phyloP scores from a whole-genome alignment of 192 early-diverging fungal genomes.

The Powellomyces hirtus region DNA sequence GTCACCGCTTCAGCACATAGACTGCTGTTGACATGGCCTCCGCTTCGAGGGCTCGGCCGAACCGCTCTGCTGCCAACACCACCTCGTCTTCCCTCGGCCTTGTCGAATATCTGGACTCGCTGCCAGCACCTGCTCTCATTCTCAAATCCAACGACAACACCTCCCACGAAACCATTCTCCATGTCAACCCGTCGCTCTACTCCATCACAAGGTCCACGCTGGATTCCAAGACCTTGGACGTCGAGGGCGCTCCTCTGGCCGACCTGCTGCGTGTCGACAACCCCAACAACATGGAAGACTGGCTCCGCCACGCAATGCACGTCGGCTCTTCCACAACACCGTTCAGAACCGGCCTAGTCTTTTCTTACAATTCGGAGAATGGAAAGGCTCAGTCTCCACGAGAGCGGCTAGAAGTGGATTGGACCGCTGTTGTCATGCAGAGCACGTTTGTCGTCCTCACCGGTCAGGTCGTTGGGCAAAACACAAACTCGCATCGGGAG shows the following conservation, averaged over 20 bases:
- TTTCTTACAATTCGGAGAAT: too few relatives aligned
- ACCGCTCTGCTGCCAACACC: too few relatives aligned
- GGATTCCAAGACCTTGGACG: not conserved
- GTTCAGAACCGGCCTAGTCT: not conserved
- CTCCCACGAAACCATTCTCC: not conserved
- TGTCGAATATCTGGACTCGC: not conserved
- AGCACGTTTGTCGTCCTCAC: not conserved
- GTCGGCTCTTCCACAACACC: not conserved
- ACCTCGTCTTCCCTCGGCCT: slow-evolving; percentile 3
- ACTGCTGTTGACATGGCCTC: too few relatives aligned
- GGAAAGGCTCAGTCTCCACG: not conserved
- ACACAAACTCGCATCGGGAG: too few relatives aligned
- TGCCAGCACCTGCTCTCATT: slow-evolving; percentile 5
- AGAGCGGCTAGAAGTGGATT: not conserved
- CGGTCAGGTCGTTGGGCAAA: not conserved
- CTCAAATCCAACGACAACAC: not conserved
- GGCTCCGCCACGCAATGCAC: not conserved
- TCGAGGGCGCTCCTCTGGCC: slow-evolving; percentile 3
- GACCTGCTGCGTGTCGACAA: slow-evolving; percentile 11
- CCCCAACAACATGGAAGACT: slow-evolving; percentile 7
- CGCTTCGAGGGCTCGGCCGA: too few relatives aligned
- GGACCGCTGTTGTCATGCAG: not conserved
- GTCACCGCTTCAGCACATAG: too few relatives aligned
- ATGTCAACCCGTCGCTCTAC: slow-evolving; percentile 6
- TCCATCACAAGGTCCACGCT: not conserved